Evolutionary conservation across 2,329 filamentous ascomycete genomes (phyloP).

Genomic region (Aspergillus udagawae): DNA sequence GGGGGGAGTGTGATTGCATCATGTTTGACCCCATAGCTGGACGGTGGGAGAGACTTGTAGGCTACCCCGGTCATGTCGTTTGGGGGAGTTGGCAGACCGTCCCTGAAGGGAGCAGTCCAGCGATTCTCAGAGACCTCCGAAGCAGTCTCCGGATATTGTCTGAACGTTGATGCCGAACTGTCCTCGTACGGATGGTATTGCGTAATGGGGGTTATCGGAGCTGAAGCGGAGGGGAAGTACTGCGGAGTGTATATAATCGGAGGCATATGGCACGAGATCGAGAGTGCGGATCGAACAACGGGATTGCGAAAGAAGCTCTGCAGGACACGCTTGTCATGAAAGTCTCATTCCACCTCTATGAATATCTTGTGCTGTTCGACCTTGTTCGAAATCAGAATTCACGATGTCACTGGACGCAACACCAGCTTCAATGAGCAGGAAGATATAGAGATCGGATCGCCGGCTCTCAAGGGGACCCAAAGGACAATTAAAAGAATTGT

Average conservation of each 20-base stretch:
- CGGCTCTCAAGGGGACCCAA: constrained; percentile 1
- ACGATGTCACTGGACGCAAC: background rate
- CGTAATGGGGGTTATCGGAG: constrained; percentile 24
- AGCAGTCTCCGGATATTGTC: constrained; percentile 11
- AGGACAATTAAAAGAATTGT: background rate
- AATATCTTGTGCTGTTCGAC: background rate
- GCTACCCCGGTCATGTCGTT: constrained; percentile 41
- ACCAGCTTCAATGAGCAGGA: background rate
- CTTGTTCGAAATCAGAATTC: background rate
- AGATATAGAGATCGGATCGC: background rate
- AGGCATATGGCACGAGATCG: constrained; percentile 30
- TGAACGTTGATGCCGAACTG: constrained; percentile 9
- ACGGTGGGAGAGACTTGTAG: constrained; percentile 29
- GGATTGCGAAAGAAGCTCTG: constrained; percentile 5
- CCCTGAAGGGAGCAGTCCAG: constrained; percentile 36
- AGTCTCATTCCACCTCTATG: constrained; percentile 13
- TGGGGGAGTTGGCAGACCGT: constrained; percentile 40
- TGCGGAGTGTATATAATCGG: constrained; percentile 24
- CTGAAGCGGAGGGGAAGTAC: constrained; percentile 23
- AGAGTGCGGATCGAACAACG: constrained; percentile 11
- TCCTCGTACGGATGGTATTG: constrained; percentile 17
- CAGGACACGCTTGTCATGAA: constrained; percentile 14
- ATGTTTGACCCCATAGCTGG: constrained; percentile 29
- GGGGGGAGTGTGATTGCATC: constrained; percentile 23
- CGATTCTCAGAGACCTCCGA: constrained; percentile 16